Base-by-base conservation (phyloP, 257 asterid species). In the Ballota nigra region DNA sequence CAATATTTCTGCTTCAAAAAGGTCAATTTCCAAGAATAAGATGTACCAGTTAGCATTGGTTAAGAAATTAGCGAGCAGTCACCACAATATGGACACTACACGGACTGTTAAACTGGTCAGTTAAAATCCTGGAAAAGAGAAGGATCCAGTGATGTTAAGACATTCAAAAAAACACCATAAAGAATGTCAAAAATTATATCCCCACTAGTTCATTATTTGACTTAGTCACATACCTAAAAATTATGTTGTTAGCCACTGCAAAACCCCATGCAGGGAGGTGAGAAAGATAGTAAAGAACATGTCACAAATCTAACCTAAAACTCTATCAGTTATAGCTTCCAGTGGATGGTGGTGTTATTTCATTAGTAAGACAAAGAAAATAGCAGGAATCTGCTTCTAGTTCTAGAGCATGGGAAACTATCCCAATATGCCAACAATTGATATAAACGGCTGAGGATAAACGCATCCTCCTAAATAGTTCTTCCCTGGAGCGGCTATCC, bases 1-100 rank as follows among this genome's bases (percentile, higher is more conserved):
- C 96, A 87, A 72, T 84, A 95, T 90, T 88, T 95, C 99, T 95
- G 99, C 88, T 92, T 88, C 98, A 95, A 95, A 91, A 89, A 95
- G 86, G 96, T 92, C 96, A 92, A 84, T 92, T 89, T 92, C 86
- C 97, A 95, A 92, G 92, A 94, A 89, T 78, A 89, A 92, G 93
- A 95, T 83, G 95, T 84, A 88, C 96, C 96, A 83, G 97, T 95
- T 87, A 95, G 99, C 95, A 88, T 84, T 88, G 77, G 91, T 89
- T 85, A 86, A 85, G 77, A 86, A 74, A 90, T 80, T 84, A 85
- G 96, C 72, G 86, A 84, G 84, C 89, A 91, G 86, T 79, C 86
- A 87, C 91, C 92, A 83, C 83, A 86, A 83, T 79, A 88, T 83
- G 88, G 96, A 88, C 87, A 83, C 84, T 83, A 81, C 65, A 85